Evolutionary conservation across 1,284 basidiomycete species (phyloP).

Genomic region (Agaricales sp.): DNA sequence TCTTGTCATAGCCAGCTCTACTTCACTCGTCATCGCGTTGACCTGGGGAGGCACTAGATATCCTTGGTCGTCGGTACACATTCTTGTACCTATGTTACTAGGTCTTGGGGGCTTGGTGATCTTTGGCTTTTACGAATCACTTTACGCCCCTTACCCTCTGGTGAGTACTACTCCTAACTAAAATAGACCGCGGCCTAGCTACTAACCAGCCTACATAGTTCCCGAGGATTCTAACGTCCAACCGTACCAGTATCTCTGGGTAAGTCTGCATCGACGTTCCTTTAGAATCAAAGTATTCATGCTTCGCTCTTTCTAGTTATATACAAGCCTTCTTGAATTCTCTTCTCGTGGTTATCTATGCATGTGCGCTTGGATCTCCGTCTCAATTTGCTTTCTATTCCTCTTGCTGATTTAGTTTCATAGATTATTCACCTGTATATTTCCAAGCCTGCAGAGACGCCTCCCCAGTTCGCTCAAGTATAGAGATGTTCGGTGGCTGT

Average conservation of each 20-base stretch:
- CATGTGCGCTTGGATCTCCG: background rate
- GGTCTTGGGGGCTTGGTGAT: slow-evolving; percentile 5
- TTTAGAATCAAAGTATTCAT: background rate
- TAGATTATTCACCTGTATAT: slow-evolving; percentile 10
- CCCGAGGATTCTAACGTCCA: background rate
- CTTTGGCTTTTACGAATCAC: slow-evolving; percentile 7
- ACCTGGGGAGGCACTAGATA: slow-evolving; percentile 8
- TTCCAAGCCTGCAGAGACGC: slow-evolving; percentile 12
- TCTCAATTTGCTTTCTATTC: background rate
- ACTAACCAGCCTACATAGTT: too few relatives aligned
- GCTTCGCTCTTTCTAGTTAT: background rate
- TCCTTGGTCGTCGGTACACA: slow-evolving; percentile 5
- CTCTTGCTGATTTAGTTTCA: too few relatives aligned
- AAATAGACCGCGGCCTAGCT: background rate
- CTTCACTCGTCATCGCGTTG: slow-evolving; percentile 5
- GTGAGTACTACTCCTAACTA: background rate
- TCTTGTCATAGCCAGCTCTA: background rate
- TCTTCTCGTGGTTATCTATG: background rate
- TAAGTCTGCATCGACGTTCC: too few relatives aligned
- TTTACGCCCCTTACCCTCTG: slow-evolving; percentile 3
- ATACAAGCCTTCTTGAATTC: background rate
- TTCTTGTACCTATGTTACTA: slow-evolving; percentile 7
- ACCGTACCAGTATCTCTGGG: background rate
- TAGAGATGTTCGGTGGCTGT: slow-evolving; percentile 10
- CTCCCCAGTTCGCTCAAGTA: slow-evolving; percentile 7